These are phyloP conservation scores for Alternaria sp. DNA, from an alignment of 2,329 filamentous ascomycete genomes.

Conservation along the genomic window DNA sequence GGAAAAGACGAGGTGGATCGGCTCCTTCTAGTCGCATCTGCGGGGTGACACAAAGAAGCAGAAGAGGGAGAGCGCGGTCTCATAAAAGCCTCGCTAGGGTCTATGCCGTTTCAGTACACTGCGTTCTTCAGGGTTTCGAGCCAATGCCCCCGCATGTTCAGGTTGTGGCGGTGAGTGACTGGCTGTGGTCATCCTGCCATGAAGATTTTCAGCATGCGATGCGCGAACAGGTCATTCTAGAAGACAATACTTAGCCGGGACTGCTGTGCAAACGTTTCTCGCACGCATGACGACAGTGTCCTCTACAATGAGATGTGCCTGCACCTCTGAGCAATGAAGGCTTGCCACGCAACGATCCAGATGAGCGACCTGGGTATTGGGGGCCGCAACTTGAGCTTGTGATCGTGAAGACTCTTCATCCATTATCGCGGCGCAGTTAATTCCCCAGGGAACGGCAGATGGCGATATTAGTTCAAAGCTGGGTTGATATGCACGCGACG, in stretches of 20 bases:
- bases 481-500: conserved; percentile 5
- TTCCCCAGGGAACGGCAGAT: conserved; percentile 1
- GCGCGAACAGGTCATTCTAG: conserved; percentile 10
- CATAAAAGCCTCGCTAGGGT: conserved; percentile 27
- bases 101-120: conserved; percentile 10
- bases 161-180: conserved; percentile 15
- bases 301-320: conserved; percentile 7
- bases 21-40: conserved; percentile 17
- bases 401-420: conserved; percentile 2
- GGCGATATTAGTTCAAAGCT: background rate
- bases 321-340: conserved; percentile 19
- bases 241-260: conserved; percentile 11
- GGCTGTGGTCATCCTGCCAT: conserved; percentile 9
- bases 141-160: conserved; percentile 9
- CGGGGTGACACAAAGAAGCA: conserved; percentile 29
- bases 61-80: conserved; percentile 13
- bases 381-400: conserved; percentile 11
- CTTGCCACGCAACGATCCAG: conserved; percentile 11
- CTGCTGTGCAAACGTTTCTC: conserved; percentile 10
- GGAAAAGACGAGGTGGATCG: conserved; percentile 22
- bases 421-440: conserved; percentile 16
- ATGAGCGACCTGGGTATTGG: conserved; percentile 10
- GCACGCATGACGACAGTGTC: conserved; percentile 1
- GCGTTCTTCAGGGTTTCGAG: conserved; percentile 5
- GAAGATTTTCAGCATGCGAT: conserved; percentile 1